Evolutionary conservation across 23 red algal genomes (phyloP), one percentile per base, ranked within the genome.

Genomic region (Chondrus crispus): DNA sequence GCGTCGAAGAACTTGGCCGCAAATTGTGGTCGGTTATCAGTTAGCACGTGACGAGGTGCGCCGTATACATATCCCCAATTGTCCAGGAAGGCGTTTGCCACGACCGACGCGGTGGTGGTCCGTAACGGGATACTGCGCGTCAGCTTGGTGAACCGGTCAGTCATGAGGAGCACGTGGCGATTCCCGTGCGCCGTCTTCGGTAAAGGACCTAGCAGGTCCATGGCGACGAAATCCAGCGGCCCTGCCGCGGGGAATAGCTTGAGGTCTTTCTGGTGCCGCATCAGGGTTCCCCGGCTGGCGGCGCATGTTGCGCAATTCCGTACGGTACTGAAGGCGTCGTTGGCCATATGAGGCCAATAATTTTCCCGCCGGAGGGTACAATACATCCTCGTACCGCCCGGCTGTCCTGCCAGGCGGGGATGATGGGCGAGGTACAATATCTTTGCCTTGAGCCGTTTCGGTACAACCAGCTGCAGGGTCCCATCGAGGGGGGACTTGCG

Each of bases 171-270:
- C 28, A 68, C 63, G 47, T 66, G 49, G 20, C 47, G 37, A 33
- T 64, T 18, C 22, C 80, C 81, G 1, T 51, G 19, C n/a, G 22
- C 53, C 5, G 54, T 68, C 26, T 40, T 45, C 26, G 81, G 62
- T 39, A 85, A 54, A 51, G 81, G 81, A 1, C 60, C 81, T 37
- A 85, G 52, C 19, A 85, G n/a, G 52, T 85, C 81, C 81, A 85
- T 85, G 0, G 81, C 81, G 40, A 85, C 9, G 32, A 63, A 68
- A 20, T 63, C 60, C 11, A 85, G 36, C 7, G 60, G 52, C 46
- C 63, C 81, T 3, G 3, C 42, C 0, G 81, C 54, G 38, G 81
- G 28, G 36, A 73, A 85, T 1, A 85, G 22, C 60, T 85, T 85
- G 3, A 85, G 58, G 14, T 64, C 26, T 5, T 9, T 64, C 58